Percentiles rank a stretch among this genome's conserved stretches.
These are phyloP conservation scores for Phaeoacremonium minimum DNA, from an alignment of 2,329 filamentous ascomycete species.

Conservation along the genomic window DNA sequence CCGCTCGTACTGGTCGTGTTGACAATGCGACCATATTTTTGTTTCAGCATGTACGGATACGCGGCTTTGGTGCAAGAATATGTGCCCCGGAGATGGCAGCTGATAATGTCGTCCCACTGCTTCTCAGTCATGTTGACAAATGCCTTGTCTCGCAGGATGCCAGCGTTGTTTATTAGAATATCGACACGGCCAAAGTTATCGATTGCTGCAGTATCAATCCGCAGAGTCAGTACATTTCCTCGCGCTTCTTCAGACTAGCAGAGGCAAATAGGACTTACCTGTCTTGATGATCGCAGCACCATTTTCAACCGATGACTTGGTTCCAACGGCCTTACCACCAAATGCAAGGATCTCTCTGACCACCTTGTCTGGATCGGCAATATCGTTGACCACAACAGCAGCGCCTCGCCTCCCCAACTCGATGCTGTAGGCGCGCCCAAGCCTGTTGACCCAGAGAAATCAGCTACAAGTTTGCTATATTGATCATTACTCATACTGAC, in stretches of 20 bases:
- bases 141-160: constrained; percentile 95
- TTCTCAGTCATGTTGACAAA: constrained; percentile 97
- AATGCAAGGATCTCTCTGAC: constrained; percentile 88
- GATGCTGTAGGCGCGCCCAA: constrained; percentile 86
- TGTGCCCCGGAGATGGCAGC: constrained; percentile 88
- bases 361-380: constrained; percentile 85
- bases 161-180: constrained; percentile 95
- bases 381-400: constrained; percentile 88
- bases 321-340: constrained; percentile 85
- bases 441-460: constrained; percentile 51
- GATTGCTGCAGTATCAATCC: too few species aligned
- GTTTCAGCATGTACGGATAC: constrained; percentile 96
- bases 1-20: constrained; percentile 97
- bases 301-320: constrained; percentile 91
- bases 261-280: too few species aligned
- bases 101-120: constrained; percentile 87
- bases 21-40: constrained; percentile 95
- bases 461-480: too few species aligned
- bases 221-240: too few species aligned
- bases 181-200: constrained; percentile 92
- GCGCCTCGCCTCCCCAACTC: constrained; percentile 79
- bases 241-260: too few species aligned
- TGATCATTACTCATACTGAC: too few species aligned
- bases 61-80: constrained; percentile 97
- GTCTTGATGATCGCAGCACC: constrained; percentile 86